Percentiles rank a stretch among this genome's conserved stretches.
These are phyloP conservation scores for Mycena vulgaris DNA, from an alignment of 768 basidiomycete genomes.

Conservation along the genomic window DNA sequence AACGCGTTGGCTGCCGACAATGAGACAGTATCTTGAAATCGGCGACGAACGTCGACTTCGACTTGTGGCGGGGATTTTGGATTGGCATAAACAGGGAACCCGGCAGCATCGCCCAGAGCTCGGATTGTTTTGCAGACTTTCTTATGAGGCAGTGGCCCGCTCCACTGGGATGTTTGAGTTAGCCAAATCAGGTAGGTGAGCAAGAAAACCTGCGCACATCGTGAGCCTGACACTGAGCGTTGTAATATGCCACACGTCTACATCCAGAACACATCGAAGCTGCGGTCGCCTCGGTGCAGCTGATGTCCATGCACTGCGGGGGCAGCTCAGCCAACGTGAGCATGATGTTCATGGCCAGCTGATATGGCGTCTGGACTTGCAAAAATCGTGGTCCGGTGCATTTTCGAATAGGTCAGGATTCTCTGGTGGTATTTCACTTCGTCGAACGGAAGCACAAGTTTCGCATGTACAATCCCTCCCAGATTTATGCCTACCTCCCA, in stretches of 20 bases:
- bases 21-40: constrained; percentile 6
- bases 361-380: constrained; percentile 18
- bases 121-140: constrained; percentile 32
- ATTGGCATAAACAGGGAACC: constrained; percentile 19
- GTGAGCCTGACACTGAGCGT: constrained; percentile 13
- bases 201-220: constrained; percentile 19
- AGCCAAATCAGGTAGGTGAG: neutral
- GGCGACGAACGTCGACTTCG: constrained; percentile 13
- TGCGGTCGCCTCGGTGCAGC: constrained; percentile 1
- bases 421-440: constrained; percentile 17
- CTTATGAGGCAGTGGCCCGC: constrained; percentile 28
- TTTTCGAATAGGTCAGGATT: constrained; percentile 14
- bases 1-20: neutral
- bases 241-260: constrained; percentile 27
- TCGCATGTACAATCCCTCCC: constrained; percentile 25
- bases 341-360: constrained; percentile 32
- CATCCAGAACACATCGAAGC: constrained; percentile 24
- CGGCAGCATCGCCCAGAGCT: constrained; percentile 24
- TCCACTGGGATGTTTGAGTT: constrained; percentile 23
- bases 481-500: constrained; percentile 11
- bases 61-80: constrained; percentile 17
- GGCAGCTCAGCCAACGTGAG: constrained; percentile 28
- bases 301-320: constrained; percentile 23
- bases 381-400: constrained; percentile 11
- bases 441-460: constrained; percentile 34